Evolutionary conservation across 352 stramenopile species (phyloP).

Genomic region (Phytophthora hybrid): DNA sequence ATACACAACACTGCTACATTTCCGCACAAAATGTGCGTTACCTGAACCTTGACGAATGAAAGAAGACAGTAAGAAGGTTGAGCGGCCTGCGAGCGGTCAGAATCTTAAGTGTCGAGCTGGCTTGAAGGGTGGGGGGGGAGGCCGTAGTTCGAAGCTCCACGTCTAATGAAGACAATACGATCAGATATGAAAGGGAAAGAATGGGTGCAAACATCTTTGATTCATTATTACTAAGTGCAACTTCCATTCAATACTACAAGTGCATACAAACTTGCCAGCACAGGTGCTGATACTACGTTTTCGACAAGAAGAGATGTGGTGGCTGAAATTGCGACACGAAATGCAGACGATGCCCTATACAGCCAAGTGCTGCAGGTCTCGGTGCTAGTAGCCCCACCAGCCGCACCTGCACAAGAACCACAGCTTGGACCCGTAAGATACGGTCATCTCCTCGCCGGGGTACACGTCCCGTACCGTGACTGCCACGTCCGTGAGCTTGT

Average conservation of each 20-base stretch:
- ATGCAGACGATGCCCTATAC: not conserved
- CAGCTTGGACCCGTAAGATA: not conserved
- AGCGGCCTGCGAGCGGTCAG: no score
- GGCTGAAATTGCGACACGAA: no score
- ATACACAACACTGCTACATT: no score
- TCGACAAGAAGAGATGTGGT: no score
- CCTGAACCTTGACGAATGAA: no score
- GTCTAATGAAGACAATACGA: no score
- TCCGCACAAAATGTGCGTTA: no score
- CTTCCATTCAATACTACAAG: not conserved
- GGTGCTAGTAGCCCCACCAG: not conserved
- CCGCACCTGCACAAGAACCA: not conserved
- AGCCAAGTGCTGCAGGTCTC: not conserved
- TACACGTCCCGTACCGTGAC: not conserved
- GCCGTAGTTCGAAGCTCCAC: no score
- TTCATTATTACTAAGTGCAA: not conserved
- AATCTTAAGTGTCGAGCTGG: not conserved
- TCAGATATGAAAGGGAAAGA: not conserved
- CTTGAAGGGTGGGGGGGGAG: no score
- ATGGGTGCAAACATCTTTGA: not conserved
- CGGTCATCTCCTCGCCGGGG: not conserved
- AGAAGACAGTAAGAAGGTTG: no score
- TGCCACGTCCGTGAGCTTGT: not conserved
- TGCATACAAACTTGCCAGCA: not conserved
- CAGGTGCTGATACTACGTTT: no score